Base-by-base conservation (phyloP, 352 stramenopile species). In the Phytophthora vignae region DNA sequence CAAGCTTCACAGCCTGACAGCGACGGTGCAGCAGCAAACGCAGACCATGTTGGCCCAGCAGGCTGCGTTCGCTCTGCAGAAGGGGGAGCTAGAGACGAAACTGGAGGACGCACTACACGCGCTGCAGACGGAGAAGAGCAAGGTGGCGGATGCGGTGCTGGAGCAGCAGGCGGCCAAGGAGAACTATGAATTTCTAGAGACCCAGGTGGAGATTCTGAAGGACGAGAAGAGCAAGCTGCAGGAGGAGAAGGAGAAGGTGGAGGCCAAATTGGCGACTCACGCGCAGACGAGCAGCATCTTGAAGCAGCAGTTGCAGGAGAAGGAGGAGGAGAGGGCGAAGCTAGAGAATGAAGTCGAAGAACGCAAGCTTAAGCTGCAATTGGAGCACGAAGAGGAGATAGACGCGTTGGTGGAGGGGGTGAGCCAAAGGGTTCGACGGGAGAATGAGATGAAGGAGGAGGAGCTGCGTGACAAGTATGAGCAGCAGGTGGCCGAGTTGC, bases 251-350 rank as follows among this genome's bases (percentile, higher is more conserved):
- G 25, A 8, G 10, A 21, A 64, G 5, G 1, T 72, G n/a, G 33
- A 71, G 21, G 49, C 15, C 2, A 67, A 76, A 17, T 21, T 77
- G 54, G 69, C 42, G 10, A 19, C 64, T 27, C 53, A 79, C 71
- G 73, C 56, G 19, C 69, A 74, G 55, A 79, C 73, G 15, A 69
- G 44, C 10, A 71, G 55, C 11, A 77, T 77, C 48, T 64, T 79
- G 27, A 67, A 76, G 50, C 69, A 77, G 27, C 68, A 79, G 25
- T 38, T 79, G 50, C 11, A 67, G 11, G 73, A 80, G 42, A 80
- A 69, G 21, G 69, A 74, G 6, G 60, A 79, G 21, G 67, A 76
- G 17, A 19, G 11, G 4, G 27, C 1, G 2, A 59, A 49, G 17
- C 55, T 38, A 58, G 40, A 56, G 46, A 62, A 1, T 53, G 52